Base-by-base conservation (phyloP, 345 rosid species). In the Gynandropsis gynandra region DNA sequence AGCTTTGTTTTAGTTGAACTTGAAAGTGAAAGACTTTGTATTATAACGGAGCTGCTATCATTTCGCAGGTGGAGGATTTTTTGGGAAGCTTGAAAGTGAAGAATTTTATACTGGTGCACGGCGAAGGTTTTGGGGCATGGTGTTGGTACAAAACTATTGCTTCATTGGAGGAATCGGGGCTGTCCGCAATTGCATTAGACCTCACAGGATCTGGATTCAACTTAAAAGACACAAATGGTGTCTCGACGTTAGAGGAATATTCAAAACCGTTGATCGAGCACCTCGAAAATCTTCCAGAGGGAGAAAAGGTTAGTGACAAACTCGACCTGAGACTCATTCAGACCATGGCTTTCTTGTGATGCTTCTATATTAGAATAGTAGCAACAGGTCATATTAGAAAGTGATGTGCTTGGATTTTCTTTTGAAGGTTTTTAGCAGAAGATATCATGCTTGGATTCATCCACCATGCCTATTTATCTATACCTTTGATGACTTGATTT, bases 101-200 rank as follows among this genome's bases (percentile, higher is more conserved):
- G 63, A 90, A 74, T 55, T 38, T 90, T 20, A 44, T 90, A 56
- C 59, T 90, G 48, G 68, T 90, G 32, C 98, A 90, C 29, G 98
- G 98, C 59, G 98, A 81, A 74, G 96, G 96, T 1, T 90, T 83
- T 73, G 98, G 98, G 61, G 95, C 89, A 29, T 90, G 98, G 96
- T 86, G 92, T 76, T 90, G 98, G 96, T 90, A 86, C 64, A 86
- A 90, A 69, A 86, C 81, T 10, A 63, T 90, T 62, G 79, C 88
- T 56, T 77, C 65, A 42, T 59, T 86, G 62, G 96, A 90, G 72
- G 98, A 86, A 74, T 79, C 67, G 7, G 89, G 96, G 42, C 72
- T 83, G 33, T 59, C 48, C 50, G 89, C 96, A 16, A 58, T 72
- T 10, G 83, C 95, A 21, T 44, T 90, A 49, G 95, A 86, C 75